Evolutionary conservation across 495 filamentous ascomycete genomes (phyloP).

Genomic region (Penicillium mononematosum): DNA sequence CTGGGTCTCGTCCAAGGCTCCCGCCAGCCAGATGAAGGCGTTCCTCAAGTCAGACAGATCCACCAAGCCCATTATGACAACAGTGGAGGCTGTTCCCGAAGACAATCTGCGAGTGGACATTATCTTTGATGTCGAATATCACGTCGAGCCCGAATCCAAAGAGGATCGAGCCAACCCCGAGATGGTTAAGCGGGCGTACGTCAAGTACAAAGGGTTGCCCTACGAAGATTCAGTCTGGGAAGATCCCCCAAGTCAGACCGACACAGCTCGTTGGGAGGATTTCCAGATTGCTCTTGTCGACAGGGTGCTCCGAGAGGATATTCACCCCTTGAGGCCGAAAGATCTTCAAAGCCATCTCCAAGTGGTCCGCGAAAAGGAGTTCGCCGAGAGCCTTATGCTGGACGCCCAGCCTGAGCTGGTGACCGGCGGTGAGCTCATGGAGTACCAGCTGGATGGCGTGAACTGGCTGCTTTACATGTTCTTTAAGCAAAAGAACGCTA

Average conservation of each 20-base stretch:
- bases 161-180: conserved; percentile 41
- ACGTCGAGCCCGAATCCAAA: conserved; percentile 24
- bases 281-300: conserved; percentile 82
- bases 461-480: conserved; percentile 98
- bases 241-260: conserved; percentile 65
- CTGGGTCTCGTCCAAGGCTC: conserved; percentile 82
- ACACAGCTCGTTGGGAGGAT: conserved; percentile 71
- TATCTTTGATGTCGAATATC: conserved; percentile 74
- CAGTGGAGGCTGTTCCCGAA: conserved; percentile 78
- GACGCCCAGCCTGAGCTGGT: conserved; percentile 72
- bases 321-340: conserved; percentile 52
- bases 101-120: conserved; percentile 85
- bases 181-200: conserved; percentile 58
- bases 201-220: conserved; percentile 93
- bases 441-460: conserved; percentile 88
- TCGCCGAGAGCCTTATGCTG: conserved; percentile 62
- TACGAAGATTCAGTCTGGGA: conserved; percentile 95
- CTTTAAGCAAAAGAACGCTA: conserved; percentile 75
- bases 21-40: conserved; percentile 56
- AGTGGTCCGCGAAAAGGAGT: conserved; percentile 60
- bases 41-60: conserved; percentile 70
- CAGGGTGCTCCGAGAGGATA: conserved; percentile 72
- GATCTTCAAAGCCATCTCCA: conserved; percentile 61
- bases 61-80: conserved; percentile 64
- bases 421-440: conserved; percentile 79